Evolutionary conservation across 768 basidiomycete genomes (phyloP).

Genomic region (Lentinula edodes): DNA sequence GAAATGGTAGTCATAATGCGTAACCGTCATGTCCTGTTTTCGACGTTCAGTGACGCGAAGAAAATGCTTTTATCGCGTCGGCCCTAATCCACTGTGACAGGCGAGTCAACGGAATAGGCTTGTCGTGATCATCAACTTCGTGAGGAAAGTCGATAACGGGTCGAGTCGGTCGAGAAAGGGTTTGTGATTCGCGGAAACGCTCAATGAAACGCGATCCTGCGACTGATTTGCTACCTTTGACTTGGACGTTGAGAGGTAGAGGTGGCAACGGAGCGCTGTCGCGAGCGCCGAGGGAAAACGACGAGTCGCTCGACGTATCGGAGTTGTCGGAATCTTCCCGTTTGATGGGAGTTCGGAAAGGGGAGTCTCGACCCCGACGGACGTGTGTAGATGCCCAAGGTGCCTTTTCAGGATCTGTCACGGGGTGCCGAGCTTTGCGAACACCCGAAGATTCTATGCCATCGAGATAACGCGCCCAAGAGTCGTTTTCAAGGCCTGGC

Average conservation of each 20-base stretch:
- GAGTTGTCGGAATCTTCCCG: conserved; percentile 11
- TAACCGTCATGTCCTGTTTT: background rate
- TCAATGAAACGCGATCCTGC: conserved; percentile 40
- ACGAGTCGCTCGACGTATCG: conserved; percentile 10
- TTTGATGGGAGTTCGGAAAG: conserved; percentile 30
- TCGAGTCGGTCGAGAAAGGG: conserved; percentile 27
- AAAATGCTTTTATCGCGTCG: conserved; percentile 17
- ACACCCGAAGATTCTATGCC: conserved; percentile 7
- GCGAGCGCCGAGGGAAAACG: conserved; percentile 13
- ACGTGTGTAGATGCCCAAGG: conserved; percentile 43
- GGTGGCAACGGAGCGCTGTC: conserved; percentile 18
- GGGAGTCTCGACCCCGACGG: conserved; percentile 54
- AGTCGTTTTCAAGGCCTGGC: conserved; percentile 22
- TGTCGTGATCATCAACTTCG: conserved; percentile 39
- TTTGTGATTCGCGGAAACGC: conserved; percentile 28
- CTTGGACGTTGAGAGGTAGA: conserved; percentile 25
- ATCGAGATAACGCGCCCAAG: conserved; percentile 12
- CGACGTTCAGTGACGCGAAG: background rate
- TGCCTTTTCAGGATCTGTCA: conserved; percentile 28
- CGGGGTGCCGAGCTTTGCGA: conserved; percentile 10
- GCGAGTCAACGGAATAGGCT: conserved; percentile 49
- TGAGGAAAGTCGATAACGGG: conserved; percentile 33
- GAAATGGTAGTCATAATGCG: background rate
- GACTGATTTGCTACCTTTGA: conserved; percentile 14
- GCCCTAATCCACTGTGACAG: conserved; percentile 51